Percentiles rank a stretch among this genome's conserved stretches.
phyloP scores from a whole-genome alignment of 768 basidiomycete species.

The Mrakia blollopis region DNA sequence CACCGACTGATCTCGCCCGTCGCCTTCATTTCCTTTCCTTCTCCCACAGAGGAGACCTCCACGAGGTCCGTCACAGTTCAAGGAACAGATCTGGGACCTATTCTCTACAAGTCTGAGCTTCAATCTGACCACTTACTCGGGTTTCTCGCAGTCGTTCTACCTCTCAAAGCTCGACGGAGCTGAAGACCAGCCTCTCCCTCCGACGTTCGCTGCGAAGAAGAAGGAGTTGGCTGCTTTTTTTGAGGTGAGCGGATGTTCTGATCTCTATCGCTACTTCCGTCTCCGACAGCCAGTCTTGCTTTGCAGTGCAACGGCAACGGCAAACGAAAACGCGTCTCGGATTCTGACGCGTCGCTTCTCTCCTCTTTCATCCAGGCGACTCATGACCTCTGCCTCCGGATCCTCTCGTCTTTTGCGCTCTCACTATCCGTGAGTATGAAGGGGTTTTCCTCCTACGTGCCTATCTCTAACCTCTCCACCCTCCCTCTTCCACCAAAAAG shows the following conservation, averaged over 20 bases:
- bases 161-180: constrained; percentile 51
- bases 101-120: no score
- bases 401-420: constrained; percentile 53
- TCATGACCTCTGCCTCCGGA: constrained; percentile 49
- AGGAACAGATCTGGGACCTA: no score
- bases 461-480: no score
- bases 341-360: not conserved
- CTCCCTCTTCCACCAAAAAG: no score
- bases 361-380: constrained; percentile 46
- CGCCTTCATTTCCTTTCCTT: not conserved
- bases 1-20: constrained; percentile 2
- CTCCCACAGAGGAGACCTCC: constrained; percentile 1
- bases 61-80: not conserved
- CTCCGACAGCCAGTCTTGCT: no score
- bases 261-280: no score
- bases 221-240: constrained; percentile 51
- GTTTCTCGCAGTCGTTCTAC: constrained; percentile 6
- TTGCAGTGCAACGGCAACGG: no score
- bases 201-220: constrained; percentile 54
- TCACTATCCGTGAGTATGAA: constrained; percentile 43
- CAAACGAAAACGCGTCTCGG: not conserved
- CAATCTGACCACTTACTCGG: not conserved
- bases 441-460: no score
- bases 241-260: constrained; percentile 24
- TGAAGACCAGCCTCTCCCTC: constrained; percentile 53